Conservation (phyloP, 2,329 filamentous ascomycete genomes). For the Fusarium circinatum region DNA sequence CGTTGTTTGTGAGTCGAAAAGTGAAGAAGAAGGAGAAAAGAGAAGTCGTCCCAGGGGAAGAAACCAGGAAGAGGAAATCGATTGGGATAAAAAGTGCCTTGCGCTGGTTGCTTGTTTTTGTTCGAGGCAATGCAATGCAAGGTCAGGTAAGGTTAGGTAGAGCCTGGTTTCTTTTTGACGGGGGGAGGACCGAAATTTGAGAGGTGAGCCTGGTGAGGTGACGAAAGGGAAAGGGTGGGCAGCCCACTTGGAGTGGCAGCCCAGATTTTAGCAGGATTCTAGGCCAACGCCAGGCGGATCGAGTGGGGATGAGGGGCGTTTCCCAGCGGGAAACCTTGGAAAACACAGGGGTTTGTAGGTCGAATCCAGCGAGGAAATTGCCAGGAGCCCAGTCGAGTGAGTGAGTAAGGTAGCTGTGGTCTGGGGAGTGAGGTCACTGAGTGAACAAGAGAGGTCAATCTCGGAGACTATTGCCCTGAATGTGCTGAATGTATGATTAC, state of each 20-base stretch:
- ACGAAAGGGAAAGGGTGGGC: slow-evolving; percentile 38
- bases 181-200: slow-evolving; percentile 36
- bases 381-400: background rate
- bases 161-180: slow-evolving; percentile 40
- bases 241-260: slow-evolving; percentile 39
- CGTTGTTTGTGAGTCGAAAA: slow-evolving; percentile 6
- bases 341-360: slow-evolving; percentile 17
- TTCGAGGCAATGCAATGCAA: background rate
- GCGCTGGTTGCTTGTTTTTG: slow-evolving; percentile 33
- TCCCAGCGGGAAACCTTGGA: slow-evolving; percentile 39
- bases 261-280: slow-evolving; percentile 40
- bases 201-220: slow-evolving; percentile 26
- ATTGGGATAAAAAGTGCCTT: slow-evolving; percentile 34
- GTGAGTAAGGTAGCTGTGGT: background rate
- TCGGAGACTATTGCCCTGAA: slow-evolving; percentile 6
- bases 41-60: slow-evolving; percentile 22
- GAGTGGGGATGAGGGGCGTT: slow-evolving; percentile 35
- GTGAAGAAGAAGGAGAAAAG: slow-evolving; percentile 5
- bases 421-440: slow-evolving; percentile 34
- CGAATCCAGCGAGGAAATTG: background rate
- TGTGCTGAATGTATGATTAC: background rate
- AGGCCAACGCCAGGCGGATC: slow-evolving; percentile 38
- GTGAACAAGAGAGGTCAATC: slow-evolving; percentile 2
- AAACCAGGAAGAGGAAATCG: slow-evolving; percentile 30
- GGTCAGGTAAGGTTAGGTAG: slow-evolving; percentile 14